Base-by-base conservation (phyloP, 768 basidiomycete genomes). In the Boletellus ananiceps region DNA sequence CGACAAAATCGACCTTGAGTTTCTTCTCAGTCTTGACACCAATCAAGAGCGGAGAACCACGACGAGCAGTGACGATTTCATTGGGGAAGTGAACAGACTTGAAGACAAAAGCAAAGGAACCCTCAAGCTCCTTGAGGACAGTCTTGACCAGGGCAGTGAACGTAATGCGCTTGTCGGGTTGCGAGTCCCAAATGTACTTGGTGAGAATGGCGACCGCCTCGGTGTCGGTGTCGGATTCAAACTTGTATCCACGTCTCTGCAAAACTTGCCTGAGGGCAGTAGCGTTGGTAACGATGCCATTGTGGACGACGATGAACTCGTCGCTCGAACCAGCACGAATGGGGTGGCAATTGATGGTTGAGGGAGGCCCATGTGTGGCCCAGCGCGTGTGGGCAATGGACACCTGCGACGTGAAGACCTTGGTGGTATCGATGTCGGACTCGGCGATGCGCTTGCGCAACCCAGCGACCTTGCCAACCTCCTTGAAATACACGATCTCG, bases 21-120 rank as follows among this genome's bases (percentile, higher is more conserved):
- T 98, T 98, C 80, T 96, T 94, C 68, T 99, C 95, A 15, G 96
- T 98, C 84, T 98, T 98, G 65, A 99, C 95, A 74, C 96, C 96
- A 63, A 99, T 83, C 50, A 98, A 72, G 27, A 99, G 82, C 25
- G 96, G 96, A 13, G 95, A 97, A 59, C 96, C 96, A 62, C 96
- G 89, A 59, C 94, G 93, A 50, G 94, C 93, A 44, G 90, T 89
- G 54, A 98, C 94, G 56, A 94, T 82, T 69, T 98, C 90, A 58
- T 95, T 89, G 37, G 96, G 96, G 78, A 83, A 99, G 74, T 98
- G 93, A 31, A 68, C 70, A 5, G 93, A 96, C 75, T 96, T 98
- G 88, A 99, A 97, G 58, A 97, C 93, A 71, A 99, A 95, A 15
- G 96, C 96, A 60, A 98, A 99, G 2, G 96, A 97, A 36, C 96